phyloP scores from a whole-genome alignment of 495 filamentous ascomycete genomes.

The Oidiodendron maius region DNA sequence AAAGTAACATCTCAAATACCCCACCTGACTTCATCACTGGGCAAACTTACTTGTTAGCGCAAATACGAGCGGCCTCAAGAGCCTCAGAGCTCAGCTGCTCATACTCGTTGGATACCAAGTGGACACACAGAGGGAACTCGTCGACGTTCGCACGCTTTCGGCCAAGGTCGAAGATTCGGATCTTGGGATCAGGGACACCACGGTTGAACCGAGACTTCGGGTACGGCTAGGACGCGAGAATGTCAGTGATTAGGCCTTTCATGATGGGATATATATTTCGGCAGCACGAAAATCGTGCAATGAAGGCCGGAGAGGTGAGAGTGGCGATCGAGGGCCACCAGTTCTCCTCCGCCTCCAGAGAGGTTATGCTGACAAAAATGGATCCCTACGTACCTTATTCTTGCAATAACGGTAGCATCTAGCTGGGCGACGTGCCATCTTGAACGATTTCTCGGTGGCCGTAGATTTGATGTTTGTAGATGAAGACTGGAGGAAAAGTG shows the following conservation, averaged over 20 bases:
- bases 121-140: constrained; percentile 96
- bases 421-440: constrained; percentile 97
- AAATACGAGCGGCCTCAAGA: constrained; percentile 98
- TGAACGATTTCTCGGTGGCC: constrained; percentile 58
- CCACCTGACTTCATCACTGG: constrained; percentile 2
- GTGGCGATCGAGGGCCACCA: constrained; percentile 1
- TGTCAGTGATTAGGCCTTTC: constrained; percentile 4
- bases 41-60: constrained; percentile 84
- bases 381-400: constrained; percentile 79
- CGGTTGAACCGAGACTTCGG: constrained; percentile 99
- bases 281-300: neutral
- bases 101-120: constrained; percentile 99
- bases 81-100: constrained; percentile 98
- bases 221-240: constrained; percentile 62
- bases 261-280: neutral
- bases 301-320: neutral
- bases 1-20: neutral
- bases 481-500: constrained; percentile 22
- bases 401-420: constrained; percentile 99
- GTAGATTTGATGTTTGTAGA: constrained; percentile 35
- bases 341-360: constrained; percentile 4
- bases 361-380: neutral
- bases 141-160: constrained; percentile 97
- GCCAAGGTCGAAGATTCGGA: constrained; percentile 98
- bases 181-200: constrained; percentile 99